These are phyloP conservation scores for Castanea sativa DNA, from an alignment of 306 rosid genomes.

Conservation along the genomic window DNA sequence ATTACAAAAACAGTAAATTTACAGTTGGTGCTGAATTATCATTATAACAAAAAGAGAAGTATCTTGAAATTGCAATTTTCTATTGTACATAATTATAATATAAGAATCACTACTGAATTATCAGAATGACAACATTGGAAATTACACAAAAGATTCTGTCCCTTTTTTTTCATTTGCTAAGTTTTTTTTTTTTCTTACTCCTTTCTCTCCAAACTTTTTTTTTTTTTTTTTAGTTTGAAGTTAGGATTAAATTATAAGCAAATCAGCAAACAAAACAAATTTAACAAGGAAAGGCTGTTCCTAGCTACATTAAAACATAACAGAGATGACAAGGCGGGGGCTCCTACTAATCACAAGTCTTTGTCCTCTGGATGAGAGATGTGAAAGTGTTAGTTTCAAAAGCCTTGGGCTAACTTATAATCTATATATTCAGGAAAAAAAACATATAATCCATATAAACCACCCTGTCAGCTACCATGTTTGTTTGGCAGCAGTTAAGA, in stretches of 20 bases:
- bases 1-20: not conserved
- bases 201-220: too few relatives aligned
- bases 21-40: not conserved
- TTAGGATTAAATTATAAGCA: too few relatives aligned
- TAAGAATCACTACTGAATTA: not conserved
- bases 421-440: too few relatives aligned
- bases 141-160: not conserved
- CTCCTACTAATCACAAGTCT: too few relatives aligned
- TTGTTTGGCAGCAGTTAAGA: not conserved
- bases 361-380: too few relatives aligned
- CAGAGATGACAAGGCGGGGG: too few relatives aligned
- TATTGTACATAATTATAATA: not conserved
- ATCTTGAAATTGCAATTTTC: not conserved
- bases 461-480: not conserved
- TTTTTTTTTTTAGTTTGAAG: too few relatives aligned
- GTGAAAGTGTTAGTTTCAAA: too few relatives aligned
- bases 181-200: not conserved
- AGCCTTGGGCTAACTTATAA: not conserved
- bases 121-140: not conserved
- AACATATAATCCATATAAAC: too few relatives aligned
- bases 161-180: not conserved
- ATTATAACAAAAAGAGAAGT: not conserved
- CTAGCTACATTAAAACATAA: too few relatives aligned
- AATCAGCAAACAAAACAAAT: too few relatives aligned
- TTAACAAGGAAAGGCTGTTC: too few relatives aligned